Conservation (phyloP, 768 basidiomycete species). For the Pholiota microspora region DNA sequence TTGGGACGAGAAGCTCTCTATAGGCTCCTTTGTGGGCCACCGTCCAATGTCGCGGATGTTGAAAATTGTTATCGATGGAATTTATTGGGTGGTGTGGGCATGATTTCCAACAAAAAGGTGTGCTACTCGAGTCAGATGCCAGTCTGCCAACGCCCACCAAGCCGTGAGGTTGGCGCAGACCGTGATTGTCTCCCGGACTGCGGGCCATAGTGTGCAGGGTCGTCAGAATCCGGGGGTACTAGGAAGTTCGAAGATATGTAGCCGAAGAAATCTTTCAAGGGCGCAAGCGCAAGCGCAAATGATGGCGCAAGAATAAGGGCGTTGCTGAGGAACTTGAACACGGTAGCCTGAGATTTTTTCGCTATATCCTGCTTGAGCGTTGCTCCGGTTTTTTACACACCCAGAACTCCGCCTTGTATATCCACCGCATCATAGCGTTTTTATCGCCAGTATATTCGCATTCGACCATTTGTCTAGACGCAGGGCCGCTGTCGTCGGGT, state of each 20-base stretch:
- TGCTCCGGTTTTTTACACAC: conserved; percentile 34
- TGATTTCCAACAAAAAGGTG: neutral
- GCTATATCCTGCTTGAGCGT: neutral
- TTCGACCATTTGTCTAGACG: conserved; percentile 41
- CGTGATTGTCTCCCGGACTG: neutral
- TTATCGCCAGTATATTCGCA: conserved; percentile 66
- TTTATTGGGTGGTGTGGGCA: neutral
- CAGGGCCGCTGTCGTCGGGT: conserved; percentile 20
- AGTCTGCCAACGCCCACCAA: neutral
- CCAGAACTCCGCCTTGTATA: conserved; percentile 70
- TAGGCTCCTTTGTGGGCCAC: neutral
- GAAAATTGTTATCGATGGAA: neutral
- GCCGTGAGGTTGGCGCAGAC: neutral
- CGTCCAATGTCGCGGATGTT: neutral
- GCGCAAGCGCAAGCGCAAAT: too few relatives aligned
- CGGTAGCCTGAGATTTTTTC: too few relatives aligned
- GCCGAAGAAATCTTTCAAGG: too few relatives aligned
- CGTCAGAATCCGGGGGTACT: too few relatives aligned
- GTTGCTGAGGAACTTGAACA: too few relatives aligned
- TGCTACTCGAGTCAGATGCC: neutral
- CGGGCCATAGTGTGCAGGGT: too few relatives aligned
- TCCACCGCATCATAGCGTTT: conserved; percentile 69
- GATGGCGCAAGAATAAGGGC: too few relatives aligned
- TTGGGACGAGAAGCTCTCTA: neutral
- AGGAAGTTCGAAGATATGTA: too few relatives aligned